These are phyloP conservation scores for Tolypocladium ophioglossoides DNA, from an alignment of 2,329 filamentous ascomycete genomes.

Conservation along the genomic window DNA sequence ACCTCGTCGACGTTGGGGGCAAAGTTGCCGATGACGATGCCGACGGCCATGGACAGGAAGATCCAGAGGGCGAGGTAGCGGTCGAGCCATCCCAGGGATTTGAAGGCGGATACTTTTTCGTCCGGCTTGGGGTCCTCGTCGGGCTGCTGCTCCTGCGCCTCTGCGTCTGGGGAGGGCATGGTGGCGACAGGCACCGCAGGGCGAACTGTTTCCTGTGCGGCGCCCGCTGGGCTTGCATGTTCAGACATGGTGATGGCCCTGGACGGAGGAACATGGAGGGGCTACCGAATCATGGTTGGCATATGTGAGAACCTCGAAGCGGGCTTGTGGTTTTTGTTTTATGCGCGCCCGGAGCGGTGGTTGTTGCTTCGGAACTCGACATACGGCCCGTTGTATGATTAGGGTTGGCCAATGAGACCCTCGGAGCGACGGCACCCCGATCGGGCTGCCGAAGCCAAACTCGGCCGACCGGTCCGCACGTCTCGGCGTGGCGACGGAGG, in stretches of 20 bases:
- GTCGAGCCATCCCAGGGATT: conserved; percentile 48
- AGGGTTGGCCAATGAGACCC: background rate
- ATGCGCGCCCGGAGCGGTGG: background rate
- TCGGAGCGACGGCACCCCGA: background rate
- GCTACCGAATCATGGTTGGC: too few relatives aligned
- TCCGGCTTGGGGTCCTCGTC: background rate
- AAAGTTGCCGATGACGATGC: conserved; percentile 68
- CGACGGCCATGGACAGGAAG: conserved; percentile 64
- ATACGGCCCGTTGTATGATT: too few relatives aligned
- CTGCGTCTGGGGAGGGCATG: background rate
- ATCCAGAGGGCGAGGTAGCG: conserved; percentile 63
- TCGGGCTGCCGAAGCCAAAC: background rate
- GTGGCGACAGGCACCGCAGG: background rate
- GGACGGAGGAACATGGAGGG: background rate
- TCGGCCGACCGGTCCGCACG: too few relatives aligned
- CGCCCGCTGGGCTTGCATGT: background rate
- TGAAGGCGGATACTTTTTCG: conserved; percentile 30
- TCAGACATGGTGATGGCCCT: background rate
- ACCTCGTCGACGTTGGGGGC: conserved; percentile 50
- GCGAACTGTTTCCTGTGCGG: background rate
- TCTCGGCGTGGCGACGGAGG: too few relatives aligned
- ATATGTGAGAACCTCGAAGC: too few relatives aligned
- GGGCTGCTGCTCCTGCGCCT: too few relatives aligned
- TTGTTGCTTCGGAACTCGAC: background rate
- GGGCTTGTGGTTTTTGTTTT: background rate